These are phyloP conservation scores for Penicillium brevicompactum DNA, from an alignment of 2,329 filamentous ascomycete species.

Conservation along the genomic window DNA sequence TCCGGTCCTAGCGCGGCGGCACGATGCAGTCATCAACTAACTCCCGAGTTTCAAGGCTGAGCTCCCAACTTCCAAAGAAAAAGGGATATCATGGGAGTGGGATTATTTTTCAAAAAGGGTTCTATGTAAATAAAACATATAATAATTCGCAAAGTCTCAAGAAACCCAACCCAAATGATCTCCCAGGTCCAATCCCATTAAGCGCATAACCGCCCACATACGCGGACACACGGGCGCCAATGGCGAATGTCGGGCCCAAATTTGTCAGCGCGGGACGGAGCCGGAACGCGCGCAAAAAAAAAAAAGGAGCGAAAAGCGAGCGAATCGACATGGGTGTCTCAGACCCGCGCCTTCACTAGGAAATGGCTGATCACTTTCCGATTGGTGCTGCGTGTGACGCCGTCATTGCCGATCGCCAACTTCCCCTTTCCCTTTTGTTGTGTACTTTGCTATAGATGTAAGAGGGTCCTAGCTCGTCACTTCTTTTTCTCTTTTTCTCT, in stretches of 20 bases:
- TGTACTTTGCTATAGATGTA: slow-evolving; percentile 4
- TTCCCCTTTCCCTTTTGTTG: slow-evolving; percentile 15
- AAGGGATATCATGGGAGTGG: neutral
- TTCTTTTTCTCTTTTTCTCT: slow-evolving; percentile 13
- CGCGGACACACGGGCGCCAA: slow-evolving; percentile 10
- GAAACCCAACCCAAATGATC: neutral
- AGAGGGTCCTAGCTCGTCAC: slow-evolving; percentile 9
- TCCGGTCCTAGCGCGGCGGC: slow-evolving; percentile 13
- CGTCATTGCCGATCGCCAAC: slow-evolving; percentile 43
- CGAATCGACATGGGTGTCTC: slow-evolving; percentile 22
- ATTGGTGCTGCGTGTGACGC: slow-evolving; percentile 29
- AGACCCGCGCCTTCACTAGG: slow-evolving; percentile 30
- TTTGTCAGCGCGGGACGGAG: neutral
- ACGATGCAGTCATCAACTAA: slow-evolving; percentile 15
- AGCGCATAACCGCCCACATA: slow-evolving; percentile 12
- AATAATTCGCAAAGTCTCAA: too few relatives aligned
- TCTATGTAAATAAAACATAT: too few relatives aligned
- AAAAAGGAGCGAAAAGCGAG: neutral
- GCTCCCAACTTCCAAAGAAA: neutral
- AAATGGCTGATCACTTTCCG: slow-evolving; percentile 22
- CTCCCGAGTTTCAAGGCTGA: neutral
- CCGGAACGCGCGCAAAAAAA: slow-evolving; percentile 4
- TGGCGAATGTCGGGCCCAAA: slow-evolving; percentile 3
- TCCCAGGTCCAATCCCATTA: neutral
- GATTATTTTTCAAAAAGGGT: neutral